phyloP scores from a whole-genome alignment of 768 basidiomycete species.

The Atractiella rhizophila region DNA sequence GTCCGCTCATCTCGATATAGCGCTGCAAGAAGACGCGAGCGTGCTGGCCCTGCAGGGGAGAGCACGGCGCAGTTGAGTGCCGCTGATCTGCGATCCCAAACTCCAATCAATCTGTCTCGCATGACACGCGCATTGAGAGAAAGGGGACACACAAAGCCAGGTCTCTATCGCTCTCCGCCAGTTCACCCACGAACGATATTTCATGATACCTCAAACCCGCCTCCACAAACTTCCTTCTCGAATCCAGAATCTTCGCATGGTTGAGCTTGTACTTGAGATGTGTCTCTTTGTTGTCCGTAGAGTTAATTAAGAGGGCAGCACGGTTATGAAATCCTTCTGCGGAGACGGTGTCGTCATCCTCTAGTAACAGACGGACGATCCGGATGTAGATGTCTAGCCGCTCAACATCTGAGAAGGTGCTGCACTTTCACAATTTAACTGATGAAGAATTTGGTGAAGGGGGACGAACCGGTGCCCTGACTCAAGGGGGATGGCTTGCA shows the following conservation, averaged over 20 bases:
- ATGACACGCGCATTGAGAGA: background rate
- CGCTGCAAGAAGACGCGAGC: slow-evolving; percentile 73
- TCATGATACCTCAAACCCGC: slow-evolving; percentile 87
- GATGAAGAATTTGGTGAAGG: background rate
- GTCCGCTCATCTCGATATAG: slow-evolving; percentile 85
- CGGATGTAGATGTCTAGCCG: slow-evolving; percentile 77
- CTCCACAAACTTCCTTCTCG: slow-evolving; percentile 71
- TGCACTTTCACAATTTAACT: slow-evolving; percentile 16
- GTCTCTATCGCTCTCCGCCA: too few relatives aligned
- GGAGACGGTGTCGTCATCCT: slow-evolving; percentile 87
- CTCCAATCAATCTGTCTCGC: too few relatives aligned
- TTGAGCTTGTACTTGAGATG: slow-evolving; percentile 67
- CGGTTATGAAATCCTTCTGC: slow-evolving; percentile 98
- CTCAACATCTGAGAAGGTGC: slow-evolving; percentile 48
- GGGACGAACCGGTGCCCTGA: slow-evolving; percentile 51
- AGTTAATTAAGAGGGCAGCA: slow-evolving; percentile 66
- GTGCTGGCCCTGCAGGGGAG: slow-evolving; percentile 86
- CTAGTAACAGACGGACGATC: slow-evolving; percentile 74
- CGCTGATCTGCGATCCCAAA: too few relatives aligned
- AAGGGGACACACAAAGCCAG: background rate
- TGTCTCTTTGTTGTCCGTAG: slow-evolving; percentile 50
- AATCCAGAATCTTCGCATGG: slow-evolving; percentile 85
- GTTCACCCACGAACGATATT: slow-evolving; percentile 49
- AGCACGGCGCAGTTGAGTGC: slow-evolving; percentile 91
- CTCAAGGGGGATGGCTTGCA: slow-evolving; percentile 80